Evolutionary conservation across 2,329 filamentous ascomycete species (phyloP), one percentile per base, ranked within the genome.

Genomic region (Parastagonospora avenae): DNA sequence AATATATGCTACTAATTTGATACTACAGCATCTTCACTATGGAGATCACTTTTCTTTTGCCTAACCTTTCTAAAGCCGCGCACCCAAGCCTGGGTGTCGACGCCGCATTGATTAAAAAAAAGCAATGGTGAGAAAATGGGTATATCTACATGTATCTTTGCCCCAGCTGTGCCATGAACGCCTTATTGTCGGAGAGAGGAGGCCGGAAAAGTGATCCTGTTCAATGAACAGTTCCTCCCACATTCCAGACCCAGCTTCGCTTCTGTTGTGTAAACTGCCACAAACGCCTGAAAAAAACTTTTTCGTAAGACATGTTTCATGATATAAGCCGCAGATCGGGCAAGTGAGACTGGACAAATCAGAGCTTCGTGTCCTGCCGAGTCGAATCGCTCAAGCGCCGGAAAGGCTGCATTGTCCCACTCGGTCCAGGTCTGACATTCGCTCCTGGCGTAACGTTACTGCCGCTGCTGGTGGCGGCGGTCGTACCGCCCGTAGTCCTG

Each of bases 361-460:
- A 73, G 28, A 73, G 48, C 61, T 74, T 74, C 1, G 69, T 72
- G 42, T 72, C 70, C 50, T 73, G 70, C 50, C 72, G 66, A 8
- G 58, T 71, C 4, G 62, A 66, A 54, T 74, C 72, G 45, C 72
- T 74, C 49, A 73, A 47, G 35, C 71, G 56, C 45, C 71, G 57
- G 36, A 71, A 57, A 24, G 68, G 64, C 36, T 63, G 63, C 28
- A 67, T 57, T 52, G 61, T 62, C 38, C 46, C 60, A 61, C 64
- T 63, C 4, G 61, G 55, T 12, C 63, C 64, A 15, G 62, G 37
- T 31, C 60, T 59, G 37, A 57, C 46, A 41, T 57, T 61, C 28
- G 55, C 48, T 42, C 62, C 59, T 60, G 68, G 66, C 48, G 67
- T 63, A 27, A 59, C 59, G 46, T 61, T 63, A 45, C 63, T 63